These are phyloP conservation scores for Juglanconis juglandina DNA, from an alignment of 2,329 filamentous ascomycete genomes.

Conservation along the genomic window DNA sequence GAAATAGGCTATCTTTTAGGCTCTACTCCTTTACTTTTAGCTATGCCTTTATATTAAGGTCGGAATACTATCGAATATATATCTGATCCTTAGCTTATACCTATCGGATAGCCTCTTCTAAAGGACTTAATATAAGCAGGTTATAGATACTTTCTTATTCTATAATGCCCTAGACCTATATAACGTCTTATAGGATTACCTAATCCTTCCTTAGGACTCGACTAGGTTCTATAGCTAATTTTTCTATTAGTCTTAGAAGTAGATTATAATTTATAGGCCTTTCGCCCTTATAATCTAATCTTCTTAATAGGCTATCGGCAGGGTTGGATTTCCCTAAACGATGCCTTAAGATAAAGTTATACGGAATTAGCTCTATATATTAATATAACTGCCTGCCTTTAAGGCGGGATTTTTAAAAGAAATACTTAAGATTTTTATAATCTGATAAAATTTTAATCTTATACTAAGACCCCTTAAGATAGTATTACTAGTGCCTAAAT, in stretches of 20 bases:
- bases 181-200: neutral
- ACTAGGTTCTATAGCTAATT: neutral
- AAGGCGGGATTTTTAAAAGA: conserved; percentile 3
- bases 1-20: neutral
- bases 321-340: conserved; percentile 12
- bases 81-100: neutral
- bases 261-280: neutral
- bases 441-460: conserved; percentile 17
- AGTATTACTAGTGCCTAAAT: conserved; percentile 18
- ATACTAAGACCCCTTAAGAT: conserved; percentile 18
- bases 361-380: neutral
- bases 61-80: neutral
- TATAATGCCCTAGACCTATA: neutral
- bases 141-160: neutral
- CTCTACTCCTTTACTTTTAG: neutral
- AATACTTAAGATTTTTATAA: conserved; percentile 19
- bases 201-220: neutral
- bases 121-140: neutral
- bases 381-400: neutral
- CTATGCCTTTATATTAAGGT: neutral
- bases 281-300: conserved; percentile 5
- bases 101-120: neutral
- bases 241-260: neutral
- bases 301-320: conserved; percentile 1
- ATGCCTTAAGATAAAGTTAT: conserved; percentile 19